Base-by-base conservation (phyloP, 257 asterid species). In the Asclepias syriaca region DNA sequence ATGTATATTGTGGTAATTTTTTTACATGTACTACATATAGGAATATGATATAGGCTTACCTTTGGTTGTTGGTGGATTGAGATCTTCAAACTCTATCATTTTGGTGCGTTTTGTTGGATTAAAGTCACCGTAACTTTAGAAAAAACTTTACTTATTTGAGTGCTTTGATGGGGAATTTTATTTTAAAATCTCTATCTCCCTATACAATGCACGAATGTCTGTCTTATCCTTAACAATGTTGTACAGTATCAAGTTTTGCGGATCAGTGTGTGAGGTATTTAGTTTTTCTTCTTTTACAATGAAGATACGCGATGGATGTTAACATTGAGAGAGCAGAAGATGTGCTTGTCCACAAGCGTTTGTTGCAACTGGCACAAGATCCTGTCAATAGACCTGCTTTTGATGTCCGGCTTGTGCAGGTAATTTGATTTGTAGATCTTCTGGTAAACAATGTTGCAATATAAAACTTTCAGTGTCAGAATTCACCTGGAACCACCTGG, bases 321-420 rank as follows among this genome's bases (percentile, higher is more conserved):
- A 94, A 94, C 75, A 91, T 89, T 55, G 97, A 94, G 78, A 91
- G 96, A 73, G 96, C 97, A 24, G 97, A 90, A 78, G 99, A 95
- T 83, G 99, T 95, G 81, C 90, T 95, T 51, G 87, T 86, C 9
- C 99, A 94, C 89, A 91, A 82, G 84, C 77, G 91, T 22, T 81
- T 94, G 81, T 83, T 94, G 87, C 86, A 87, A 43, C 90, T 91
- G 71, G 99, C 99, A 3, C 82, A 77, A 51, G 97, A 91, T 90
- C 95, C 98, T 34, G 90, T 87, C 63, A 88, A 88, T 80, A 85
- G 97, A 76, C 99, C 98, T 22, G 99, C 84, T 48, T 85, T 94
- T 56, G 99, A 94, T 79, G 98, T 94, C 70, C 95, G 98, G 51
- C 89, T 89, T 68, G 99, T 94, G 66, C 99, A 94, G 97, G 99